Evolutionary conservation across 306 rosid species (phyloP).

Genomic region (Citrullus mucosospermus): DNA sequence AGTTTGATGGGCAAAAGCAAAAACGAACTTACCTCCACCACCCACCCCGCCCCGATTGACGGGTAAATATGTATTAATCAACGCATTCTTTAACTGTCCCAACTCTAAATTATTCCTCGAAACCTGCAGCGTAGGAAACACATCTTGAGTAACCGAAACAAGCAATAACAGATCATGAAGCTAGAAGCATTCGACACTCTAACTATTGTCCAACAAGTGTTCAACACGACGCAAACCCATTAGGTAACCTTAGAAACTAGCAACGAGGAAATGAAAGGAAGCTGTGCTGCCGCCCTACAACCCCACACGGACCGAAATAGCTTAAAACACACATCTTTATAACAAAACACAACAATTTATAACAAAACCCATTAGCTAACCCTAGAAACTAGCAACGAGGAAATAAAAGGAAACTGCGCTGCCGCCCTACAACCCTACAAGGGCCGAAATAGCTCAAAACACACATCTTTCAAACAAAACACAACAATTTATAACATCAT

Average conservation of each 20-base stretch:
- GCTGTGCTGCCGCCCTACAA: neutral
- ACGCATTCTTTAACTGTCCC: conserved; percentile 20
- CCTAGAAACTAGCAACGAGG: neutral
- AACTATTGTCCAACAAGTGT: neutral
- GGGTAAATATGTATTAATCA: conserved; percentile 28
- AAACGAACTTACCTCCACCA: conserved; percentile 27
- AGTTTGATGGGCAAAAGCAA: neutral
- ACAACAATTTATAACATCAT: neutral
- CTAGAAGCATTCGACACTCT: neutral
- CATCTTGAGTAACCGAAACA: neutral
- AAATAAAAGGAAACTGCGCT: neutral
- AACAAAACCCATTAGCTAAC: neutral
- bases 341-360: neutral
- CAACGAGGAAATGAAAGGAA: neutral
- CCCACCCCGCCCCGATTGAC: conserved; percentile 24
- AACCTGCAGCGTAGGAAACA: conserved; percentile 31
- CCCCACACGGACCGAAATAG: neutral
- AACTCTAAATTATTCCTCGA: conserved; percentile 31
- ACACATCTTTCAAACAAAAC: neutral
- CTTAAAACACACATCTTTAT: neutral
- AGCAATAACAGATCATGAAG: neutral
- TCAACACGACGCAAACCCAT: neutral
- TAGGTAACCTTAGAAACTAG: neutral
- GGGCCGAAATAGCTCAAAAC: neutral
- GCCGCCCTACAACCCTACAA: neutral